These are phyloP conservation scores for Sclerospora graminicola DNA, from an alignment of 352 stramenopile genomes.

Conservation along the genomic window DNA sequence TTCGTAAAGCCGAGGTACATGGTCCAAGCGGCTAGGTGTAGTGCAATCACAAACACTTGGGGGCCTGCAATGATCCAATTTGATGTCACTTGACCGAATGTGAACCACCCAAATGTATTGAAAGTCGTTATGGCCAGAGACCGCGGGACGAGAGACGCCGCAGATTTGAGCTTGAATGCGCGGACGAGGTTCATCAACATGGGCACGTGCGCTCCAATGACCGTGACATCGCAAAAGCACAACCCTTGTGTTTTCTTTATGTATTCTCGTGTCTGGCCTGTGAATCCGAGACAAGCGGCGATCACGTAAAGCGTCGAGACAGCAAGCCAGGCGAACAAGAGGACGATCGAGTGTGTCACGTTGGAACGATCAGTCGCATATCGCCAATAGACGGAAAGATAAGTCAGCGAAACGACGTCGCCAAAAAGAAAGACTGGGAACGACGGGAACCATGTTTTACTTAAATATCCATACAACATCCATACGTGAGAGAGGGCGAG, in stretches of 20 bases:
- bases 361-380: constrained; percentile 10
- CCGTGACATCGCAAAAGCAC: too few relatives aligned
- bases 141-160: too few relatives aligned
- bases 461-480: constrained; percentile 24
- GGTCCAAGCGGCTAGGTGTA: constrained; percentile 21
- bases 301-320: too few relatives aligned
- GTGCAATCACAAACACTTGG: constrained; percentile 29
- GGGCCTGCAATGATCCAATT: constrained; percentile 47
- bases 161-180: too few relatives aligned
- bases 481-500: constrained; percentile 22
- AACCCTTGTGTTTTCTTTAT: too few relatives aligned
- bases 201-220: too few relatives aligned
- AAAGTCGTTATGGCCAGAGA: constrained; percentile 30
- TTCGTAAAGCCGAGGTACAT: constrained; percentile 24
- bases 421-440: constrained; percentile 30
- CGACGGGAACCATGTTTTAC: constrained; percentile 23
- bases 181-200: too few relatives aligned
- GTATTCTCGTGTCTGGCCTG: too few relatives aligned
- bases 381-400: constrained; percentile 22
- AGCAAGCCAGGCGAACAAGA: too few relatives aligned
- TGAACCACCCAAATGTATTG: constrained; percentile 46
- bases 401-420: constrained; percentile 17
- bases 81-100: constrained; percentile 29
- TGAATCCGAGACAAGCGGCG: too few relatives aligned
- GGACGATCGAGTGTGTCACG: constrained; percentile 8